These are phyloP conservation scores for Lactarius pseudohatsudake DNA, from an alignment of 768 basidiomycete genomes.

Conservation along the genomic window DNA sequence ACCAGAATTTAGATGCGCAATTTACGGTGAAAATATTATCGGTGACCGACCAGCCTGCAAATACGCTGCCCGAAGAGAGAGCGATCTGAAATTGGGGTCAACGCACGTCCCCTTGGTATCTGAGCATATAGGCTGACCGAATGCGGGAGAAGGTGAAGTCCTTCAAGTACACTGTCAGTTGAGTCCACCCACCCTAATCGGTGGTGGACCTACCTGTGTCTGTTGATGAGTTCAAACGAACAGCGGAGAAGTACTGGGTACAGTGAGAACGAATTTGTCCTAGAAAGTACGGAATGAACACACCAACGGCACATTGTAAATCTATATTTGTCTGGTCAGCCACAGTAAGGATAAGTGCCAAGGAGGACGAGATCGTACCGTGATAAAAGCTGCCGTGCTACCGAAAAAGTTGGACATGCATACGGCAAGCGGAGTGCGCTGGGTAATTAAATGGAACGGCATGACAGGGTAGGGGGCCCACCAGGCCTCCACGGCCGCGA, in stretches of 20 bases:
- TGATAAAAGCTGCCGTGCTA: slow-evolving; percentile 78
- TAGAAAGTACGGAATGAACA: slow-evolving; percentile 32
- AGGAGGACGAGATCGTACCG: slow-evolving; percentile 47
- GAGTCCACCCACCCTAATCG: not conserved
- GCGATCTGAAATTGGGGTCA: slow-evolving; percentile 52
- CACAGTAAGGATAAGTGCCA: slow-evolving; percentile 25
- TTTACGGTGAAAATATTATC: not conserved
- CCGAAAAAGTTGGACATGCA: slow-evolving; percentile 77
- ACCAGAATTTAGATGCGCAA: slow-evolving; percentile 15
- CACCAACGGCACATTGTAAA: slow-evolving; percentile 86
- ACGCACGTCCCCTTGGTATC: slow-evolving; percentile 28
- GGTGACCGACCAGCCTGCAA: slow-evolving; percentile 74
- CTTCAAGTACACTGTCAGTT: slow-evolving; percentile 39
- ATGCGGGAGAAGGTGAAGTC: slow-evolving; percentile 86
- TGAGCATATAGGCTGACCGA: slow-evolving; percentile 53
- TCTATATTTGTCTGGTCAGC: slow-evolving; percentile 39
- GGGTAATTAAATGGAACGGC: slow-evolving; percentile 76
- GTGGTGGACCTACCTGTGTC: slow-evolving; percentile 53
- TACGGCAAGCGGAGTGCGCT: slow-evolving; percentile 79
- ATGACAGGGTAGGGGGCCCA: slow-evolving; percentile 86
- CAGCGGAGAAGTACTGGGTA: slow-evolving; percentile 77
- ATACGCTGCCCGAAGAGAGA: slow-evolving; percentile 80
- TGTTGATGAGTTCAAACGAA: slow-evolving; percentile 64
- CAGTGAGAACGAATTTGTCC: slow-evolving; percentile 24
- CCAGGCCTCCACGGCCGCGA: slow-evolving; percentile 77